These are phyloP conservation scores for Aspergillus pseudotamarii DNA, from an alignment of 2,329 filamentous ascomycete species.

Conservation along the genomic window DNA sequence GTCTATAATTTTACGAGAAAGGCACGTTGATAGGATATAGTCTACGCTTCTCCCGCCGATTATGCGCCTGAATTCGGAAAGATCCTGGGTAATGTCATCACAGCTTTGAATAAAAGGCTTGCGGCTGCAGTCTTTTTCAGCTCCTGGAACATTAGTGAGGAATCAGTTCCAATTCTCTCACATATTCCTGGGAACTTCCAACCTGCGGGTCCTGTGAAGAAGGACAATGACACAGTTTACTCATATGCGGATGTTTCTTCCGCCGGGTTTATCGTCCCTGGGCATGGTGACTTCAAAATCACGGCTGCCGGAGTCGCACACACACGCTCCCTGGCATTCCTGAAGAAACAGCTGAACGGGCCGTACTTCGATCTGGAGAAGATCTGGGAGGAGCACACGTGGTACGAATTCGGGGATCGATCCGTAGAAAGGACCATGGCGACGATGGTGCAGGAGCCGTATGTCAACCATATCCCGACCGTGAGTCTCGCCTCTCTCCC, in stretches of 20 bases:
- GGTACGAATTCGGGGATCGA: slow-evolving; percentile 69
- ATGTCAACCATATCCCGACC: slow-evolving; percentile 77
- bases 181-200: slow-evolving; percentile 18
- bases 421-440: slow-evolving; percentile 73
- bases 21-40: slow-evolving; percentile 9
- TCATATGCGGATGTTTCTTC: slow-evolving; percentile 51
- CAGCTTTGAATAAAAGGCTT: background rate
- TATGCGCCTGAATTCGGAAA: slow-evolving; percentile 22
- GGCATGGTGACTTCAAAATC: slow-evolving; percentile 55
- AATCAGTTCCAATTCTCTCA: slow-evolving; percentile 12
- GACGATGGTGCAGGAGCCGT: slow-evolving; percentile 80
- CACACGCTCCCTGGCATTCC: slow-evolving; percentile 65
- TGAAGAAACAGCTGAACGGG: slow-evolving; percentile 65
- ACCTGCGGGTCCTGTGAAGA: background rate
- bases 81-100: slow-evolving; percentile 11
- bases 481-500: slow-evolving; percentile 39
- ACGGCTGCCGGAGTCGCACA: slow-evolving; percentile 64
- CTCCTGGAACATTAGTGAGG: slow-evolving; percentile 13
- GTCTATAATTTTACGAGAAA: background rate
- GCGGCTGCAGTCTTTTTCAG: slow-evolving; percentile 24
- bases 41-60: slow-evolving; percentile 29
- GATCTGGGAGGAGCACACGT: slow-evolving; percentile 78
- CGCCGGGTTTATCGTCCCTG: slow-evolving; percentile 53
- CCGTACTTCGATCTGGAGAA: slow-evolving; percentile 74
- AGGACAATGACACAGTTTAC: slow-evolving; percentile 28